Percentiles rank a stretch among this genome's conserved stretches.
These are phyloP conservation scores for Lichtheimia hyalospora DNA, from an alignment of 371 early-diverging fungal genomes.

Conservation along the genomic window DNA sequence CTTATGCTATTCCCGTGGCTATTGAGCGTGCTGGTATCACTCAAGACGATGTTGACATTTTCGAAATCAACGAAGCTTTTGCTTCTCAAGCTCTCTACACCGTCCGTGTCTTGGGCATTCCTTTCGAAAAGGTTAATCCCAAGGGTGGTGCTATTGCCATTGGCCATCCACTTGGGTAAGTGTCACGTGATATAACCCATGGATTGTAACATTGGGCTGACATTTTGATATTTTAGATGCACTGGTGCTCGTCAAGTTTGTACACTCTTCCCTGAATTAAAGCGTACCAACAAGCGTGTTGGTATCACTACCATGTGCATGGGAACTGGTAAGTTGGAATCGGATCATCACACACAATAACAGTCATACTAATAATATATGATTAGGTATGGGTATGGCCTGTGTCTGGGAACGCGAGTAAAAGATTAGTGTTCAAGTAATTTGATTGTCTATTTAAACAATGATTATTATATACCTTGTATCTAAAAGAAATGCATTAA, in stretches of 20 bases:
- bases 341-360: constrained; percentile 22
- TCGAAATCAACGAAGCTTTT: constrained; percentile 95
- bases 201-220: not conserved
- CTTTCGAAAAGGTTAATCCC: constrained; percentile 88
- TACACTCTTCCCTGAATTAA: constrained; percentile 87
- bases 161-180: constrained; percentile 80
- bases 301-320: constrained; percentile 92
- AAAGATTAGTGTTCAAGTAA: not conserved
- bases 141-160: constrained; percentile 97
- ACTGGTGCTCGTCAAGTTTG: constrained; percentile 96
- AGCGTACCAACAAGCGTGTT: constrained; percentile 71
- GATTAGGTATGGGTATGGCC: constrained; percentile 85
- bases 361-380: constrained; percentile 17
- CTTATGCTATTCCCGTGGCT: constrained; percentile 91
- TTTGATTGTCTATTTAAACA: not conserved
- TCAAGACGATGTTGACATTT: constrained; percentile 78
- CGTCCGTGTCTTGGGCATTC: constrained; percentile 79
- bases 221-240: constrained; percentile 51
- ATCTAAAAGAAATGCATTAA: too few relatives aligned
- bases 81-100: constrained; percentile 93
- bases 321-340: constrained; percentile 66
- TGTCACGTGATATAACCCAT: constrained; percentile 18
- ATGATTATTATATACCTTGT: not conserved
- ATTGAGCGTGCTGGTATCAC: constrained; percentile 81
- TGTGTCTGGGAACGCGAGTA: constrained; percentile 83